phyloP scores from a whole-genome alignment of 2,329 filamentous ascomycete species.

The Grosmannia penicillata region DNA sequence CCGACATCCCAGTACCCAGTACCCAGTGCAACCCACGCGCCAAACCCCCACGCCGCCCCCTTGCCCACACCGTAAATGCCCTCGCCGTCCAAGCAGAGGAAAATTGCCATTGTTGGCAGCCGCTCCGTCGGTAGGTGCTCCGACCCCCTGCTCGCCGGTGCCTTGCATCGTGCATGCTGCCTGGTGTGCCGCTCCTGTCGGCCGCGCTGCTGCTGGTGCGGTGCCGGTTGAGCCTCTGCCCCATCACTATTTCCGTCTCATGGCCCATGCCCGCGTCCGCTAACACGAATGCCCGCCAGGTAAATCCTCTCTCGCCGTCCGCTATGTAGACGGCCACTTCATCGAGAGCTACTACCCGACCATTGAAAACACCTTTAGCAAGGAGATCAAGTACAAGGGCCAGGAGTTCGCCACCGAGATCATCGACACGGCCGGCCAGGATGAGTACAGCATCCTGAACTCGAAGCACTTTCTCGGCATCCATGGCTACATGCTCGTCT shows the following conservation, averaged over 20 bases:
- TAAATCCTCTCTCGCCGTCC: conserved; percentile 93
- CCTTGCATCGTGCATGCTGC: not conserved
- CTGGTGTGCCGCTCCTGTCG: not conserved
- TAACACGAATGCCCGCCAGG: conserved; percentile 48
- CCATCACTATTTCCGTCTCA: too few relatives aligned
- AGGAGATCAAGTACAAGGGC: conserved; percentile 81
- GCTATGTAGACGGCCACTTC: conserved; percentile 94
- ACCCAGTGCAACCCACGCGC: too few relatives aligned
- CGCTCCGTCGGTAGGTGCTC: conserved; percentile 54
- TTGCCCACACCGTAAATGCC: conserved; percentile 7
- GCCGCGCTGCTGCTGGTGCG: too few relatives aligned
- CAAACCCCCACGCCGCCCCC: conserved; percentile 8
- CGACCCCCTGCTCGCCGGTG: not conserved
- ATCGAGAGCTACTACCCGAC: conserved; percentile 99
- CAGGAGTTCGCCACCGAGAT: conserved; percentile 95
- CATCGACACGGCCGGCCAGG: conserved; percentile 95
- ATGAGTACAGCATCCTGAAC: conserved; percentile 97
- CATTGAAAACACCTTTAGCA: conserved; percentile 97
- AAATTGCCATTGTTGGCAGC: conserved; percentile 91
- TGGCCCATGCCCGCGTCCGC: too few relatives aligned
- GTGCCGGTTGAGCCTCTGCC: too few relatives aligned
- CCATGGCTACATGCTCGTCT: conserved; percentile 96
- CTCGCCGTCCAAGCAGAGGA: conserved; percentile 67
- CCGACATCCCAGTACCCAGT: too few relatives aligned
- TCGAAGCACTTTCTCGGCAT: conserved; percentile 99